A percentile compares a stretch with the other conserved stretches of the same genome.
Conservation (phyloP, 164 flowering plant genomes). For the Nelumbo lutea region DNA sequence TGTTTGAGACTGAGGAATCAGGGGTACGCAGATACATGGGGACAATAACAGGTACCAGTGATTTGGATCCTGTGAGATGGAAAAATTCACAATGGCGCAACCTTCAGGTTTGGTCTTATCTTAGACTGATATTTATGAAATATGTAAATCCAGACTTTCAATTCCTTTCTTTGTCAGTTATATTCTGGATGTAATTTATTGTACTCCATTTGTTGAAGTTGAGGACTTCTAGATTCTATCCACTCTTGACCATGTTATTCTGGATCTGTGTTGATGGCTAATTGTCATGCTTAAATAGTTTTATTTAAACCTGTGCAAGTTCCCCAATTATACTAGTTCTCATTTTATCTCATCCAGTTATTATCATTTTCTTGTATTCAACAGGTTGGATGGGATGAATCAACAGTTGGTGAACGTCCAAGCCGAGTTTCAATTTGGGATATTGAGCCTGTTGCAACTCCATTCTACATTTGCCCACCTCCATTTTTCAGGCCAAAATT, state of each 20-base stretch:
- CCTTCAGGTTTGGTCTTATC: conserved; percentile 58
- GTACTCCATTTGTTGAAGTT: too few relatives aligned
- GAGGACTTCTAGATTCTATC: background rate
- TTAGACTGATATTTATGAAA: background rate
- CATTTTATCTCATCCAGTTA: background rate
- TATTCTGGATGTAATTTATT: background rate
- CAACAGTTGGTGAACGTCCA: conserved; percentile 90
- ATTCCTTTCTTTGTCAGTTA: background rate
- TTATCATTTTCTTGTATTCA: conserved; percentile 12
- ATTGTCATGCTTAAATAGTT: background rate
- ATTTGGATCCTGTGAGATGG: conserved; percentile 85
- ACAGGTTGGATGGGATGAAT: conserved; percentile 99
- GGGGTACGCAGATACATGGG: conserved; percentile 96
- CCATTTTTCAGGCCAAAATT: conserved; percentile 89
- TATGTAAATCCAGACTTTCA: background rate
- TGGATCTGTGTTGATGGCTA: background rate
- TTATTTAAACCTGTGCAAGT: background rate
- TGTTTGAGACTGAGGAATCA: conserved; percentile 96
- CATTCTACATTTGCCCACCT: conserved; percentile 92
- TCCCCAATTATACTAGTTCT: background rate
- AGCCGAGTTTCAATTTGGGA: conserved; percentile 92
- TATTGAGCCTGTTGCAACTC: conserved; percentile 86
- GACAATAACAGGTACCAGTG: conserved; percentile 81
- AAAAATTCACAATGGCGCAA: conserved; percentile 93
- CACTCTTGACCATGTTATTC: background rate